Conservation (phyloP, 176 grass and related monocot species). For the Avena atlantica region DNA sequence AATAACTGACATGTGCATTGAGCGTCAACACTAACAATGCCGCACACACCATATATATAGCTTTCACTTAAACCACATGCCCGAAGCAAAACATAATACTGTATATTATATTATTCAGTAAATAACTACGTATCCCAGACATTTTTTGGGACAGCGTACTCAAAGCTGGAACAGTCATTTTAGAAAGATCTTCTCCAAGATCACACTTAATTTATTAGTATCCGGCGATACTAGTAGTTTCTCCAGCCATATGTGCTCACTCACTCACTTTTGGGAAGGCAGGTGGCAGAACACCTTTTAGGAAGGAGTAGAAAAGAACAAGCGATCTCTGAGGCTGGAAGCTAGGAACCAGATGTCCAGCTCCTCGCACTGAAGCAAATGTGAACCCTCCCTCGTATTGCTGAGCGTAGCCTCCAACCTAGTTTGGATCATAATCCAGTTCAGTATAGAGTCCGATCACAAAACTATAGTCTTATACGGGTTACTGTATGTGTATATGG, state of each 20-base stretch:
- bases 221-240: background rate
- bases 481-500: background rate
- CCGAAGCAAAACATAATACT: no score
- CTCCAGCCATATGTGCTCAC: background rate
- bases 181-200: background rate
- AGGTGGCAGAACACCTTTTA: background rate
- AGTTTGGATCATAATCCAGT: background rate
- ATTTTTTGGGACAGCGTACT: no score
- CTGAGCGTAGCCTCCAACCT: slow-evolving; percentile 61
- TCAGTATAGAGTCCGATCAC: background rate
- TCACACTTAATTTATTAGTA: slow-evolving; percentile 15
- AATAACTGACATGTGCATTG: no score
- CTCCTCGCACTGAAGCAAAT: slow-evolving; percentile 3
- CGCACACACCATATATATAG: no score
- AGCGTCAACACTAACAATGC: no score
- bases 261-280: background rate
- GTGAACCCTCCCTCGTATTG: slow-evolving; percentile 60
- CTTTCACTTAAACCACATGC: no score
- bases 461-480: background rate
- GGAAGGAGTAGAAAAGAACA: slow-evolving; percentile 42
- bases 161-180: no score
- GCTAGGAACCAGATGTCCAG: no score
- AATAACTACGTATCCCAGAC: no score
- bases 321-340: slow-evolving; percentile 53
- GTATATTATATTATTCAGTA: no score